Conservation (phyloP, 1,284 basidiomycete species). For the Ceratobasidium sp. region DNA sequence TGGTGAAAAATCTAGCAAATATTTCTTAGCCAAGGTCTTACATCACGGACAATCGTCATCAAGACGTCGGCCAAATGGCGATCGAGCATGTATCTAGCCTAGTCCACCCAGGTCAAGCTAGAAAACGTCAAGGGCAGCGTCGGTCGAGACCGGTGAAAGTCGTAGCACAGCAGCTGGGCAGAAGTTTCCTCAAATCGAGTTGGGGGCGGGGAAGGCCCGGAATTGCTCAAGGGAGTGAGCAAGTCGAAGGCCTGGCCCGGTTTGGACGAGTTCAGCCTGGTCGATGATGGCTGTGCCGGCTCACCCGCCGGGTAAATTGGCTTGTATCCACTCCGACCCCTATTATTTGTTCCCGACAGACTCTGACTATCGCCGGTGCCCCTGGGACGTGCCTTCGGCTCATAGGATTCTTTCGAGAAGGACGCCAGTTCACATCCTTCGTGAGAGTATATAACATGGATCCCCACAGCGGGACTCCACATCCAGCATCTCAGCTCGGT, state of each 20-base stretch:
- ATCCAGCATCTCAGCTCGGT: conserved; percentile 24
- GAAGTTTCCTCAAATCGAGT: background rate
- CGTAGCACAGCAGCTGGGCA: background rate
- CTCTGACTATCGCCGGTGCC: conserved; percentile 7
- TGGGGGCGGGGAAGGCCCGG: background rate
- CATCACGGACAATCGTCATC: background rate
- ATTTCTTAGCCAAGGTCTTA: background rate
- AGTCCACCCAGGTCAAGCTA: too few species aligned
- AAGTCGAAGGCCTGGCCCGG: background rate
- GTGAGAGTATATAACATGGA: conserved; percentile 11
- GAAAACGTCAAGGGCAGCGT: background rate
- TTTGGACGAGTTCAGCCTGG: conserved; percentile 2
- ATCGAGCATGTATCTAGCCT: background rate
- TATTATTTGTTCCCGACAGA: conserved; percentile 2
- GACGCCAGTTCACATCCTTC: background rate
- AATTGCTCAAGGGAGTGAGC: background rate
- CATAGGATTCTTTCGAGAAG: conserved; percentile 8
- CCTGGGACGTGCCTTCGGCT: background rate
- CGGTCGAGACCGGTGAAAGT: background rate
- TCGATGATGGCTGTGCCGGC: conserved; percentile 25
- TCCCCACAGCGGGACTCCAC: conserved; percentile 21
- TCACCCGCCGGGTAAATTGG: background rate
- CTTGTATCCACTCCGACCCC: background rate
- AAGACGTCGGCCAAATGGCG: background rate
- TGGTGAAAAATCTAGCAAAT: too few species aligned